Base-by-base conservation (phyloP, 345 rosid species). In the Aegle marmelos region DNA sequence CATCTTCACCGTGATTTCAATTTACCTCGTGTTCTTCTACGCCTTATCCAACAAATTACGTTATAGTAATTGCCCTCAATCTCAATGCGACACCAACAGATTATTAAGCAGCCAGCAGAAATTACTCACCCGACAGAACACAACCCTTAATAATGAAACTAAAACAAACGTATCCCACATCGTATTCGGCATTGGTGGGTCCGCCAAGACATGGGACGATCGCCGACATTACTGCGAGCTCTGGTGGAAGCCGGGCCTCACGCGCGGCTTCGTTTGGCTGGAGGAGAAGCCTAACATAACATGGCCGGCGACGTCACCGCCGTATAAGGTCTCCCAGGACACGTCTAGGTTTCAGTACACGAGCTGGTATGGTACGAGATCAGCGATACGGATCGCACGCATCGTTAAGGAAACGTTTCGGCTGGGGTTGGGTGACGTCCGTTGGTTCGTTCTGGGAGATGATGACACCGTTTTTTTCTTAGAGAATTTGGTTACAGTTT, bases 401-500 rank as follows among this genome's bases (percentile, higher is more conserved):
- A 92, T 92, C 28, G 84, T 95, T 21, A 92, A 92, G 84, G 98
- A 95, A 84, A 89, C 86, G 62, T 95, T 93, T 78, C 96, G 90
- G 61, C 78, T 92, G 4, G 98, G 96, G 60, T 58, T 86, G 33
- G 86, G 83, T 0, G 83, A 89, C 63, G 94, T 93, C n/a, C 87
- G 97, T 82, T 95, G 98, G 99, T 92, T 92, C 75, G 97, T 93
- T 6, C 82, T 95, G 94, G 99, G 98, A 28, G 99, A 95, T 21
- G 99, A 95, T 54, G 98, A 95, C 80, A 93, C 97, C 0, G 93
- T 95, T 1, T 95, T 95, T 83, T 93, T 91, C 60, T 71, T 87
- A 2, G 98, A 95, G 79, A 95, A 95, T 83, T 80, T 95, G 41
- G 72, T 92, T 11, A 75, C 82, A 21, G 94, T 95, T 37, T 82